A percentile compares a stretch with the other conserved stretches of the same genome.
These are phyloP conservation scores for Cordyceps fumosorosea DNA, from an alignment of 2,329 filamentous ascomycete species.

Conservation along the genomic window DNA sequence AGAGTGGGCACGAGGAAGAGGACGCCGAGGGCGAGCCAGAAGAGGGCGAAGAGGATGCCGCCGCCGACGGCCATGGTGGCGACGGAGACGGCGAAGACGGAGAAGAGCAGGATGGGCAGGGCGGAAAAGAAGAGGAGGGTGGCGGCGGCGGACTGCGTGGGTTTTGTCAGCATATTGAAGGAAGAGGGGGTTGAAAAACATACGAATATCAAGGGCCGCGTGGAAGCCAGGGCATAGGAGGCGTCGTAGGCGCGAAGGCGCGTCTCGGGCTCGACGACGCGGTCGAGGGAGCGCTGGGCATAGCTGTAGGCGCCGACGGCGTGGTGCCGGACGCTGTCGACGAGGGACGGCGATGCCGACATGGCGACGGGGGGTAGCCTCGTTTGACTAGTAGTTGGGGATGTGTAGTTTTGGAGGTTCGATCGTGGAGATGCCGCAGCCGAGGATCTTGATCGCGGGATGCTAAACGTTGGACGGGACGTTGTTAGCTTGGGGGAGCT, in stretches of 20 bases:
- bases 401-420: too few species aligned
- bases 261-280: conserved; percentile 52
- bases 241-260: conserved; percentile 50
- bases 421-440: too few species aligned
- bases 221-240: conserved; percentile 48
- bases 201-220: conserved; percentile 65
- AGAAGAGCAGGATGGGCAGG: conserved; percentile 62
- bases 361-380: not conserved
- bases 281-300: conserved; percentile 39
- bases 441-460: too few species aligned
- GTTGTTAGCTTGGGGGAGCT: too few species aligned
- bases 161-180: not conserved
- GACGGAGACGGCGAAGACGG: conserved; percentile 56
- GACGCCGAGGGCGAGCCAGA: conserved; percentile 61
- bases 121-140: conserved; percentile 59
- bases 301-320: conserved; percentile 33
- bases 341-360: conserved; percentile 11
- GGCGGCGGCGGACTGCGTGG: conserved; percentile 57
- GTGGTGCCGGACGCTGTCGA: conserved; percentile 25
- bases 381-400: too few species aligned
- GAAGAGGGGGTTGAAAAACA: conserved; percentile 22
- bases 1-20: conserved; percentile 63
- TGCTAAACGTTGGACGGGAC: too few species aligned
- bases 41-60: conserved; percentile 59
- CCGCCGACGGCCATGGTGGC: conserved; percentile 55